These are phyloP conservation scores for Amaranthus tricolor DNA, from an alignment of 179 eudicot genomes.

Conservation along the genomic window DNA sequence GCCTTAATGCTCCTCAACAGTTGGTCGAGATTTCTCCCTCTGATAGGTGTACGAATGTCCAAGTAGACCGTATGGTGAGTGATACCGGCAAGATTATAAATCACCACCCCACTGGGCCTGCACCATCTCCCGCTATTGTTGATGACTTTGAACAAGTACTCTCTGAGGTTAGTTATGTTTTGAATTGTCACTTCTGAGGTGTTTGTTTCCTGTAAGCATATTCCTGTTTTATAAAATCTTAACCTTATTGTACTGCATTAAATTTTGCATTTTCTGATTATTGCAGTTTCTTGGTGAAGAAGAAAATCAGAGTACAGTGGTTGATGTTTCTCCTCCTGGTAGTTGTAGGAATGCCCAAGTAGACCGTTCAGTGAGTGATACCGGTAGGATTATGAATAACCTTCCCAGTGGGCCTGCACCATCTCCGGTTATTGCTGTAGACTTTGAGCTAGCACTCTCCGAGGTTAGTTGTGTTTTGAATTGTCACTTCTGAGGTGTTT, in stretches of 20 bases:
- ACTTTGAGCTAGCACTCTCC: conserved; percentile 29
- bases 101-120: conserved; percentile 28
- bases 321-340: conserved; percentile 22
- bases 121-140: conserved; percentile 27
- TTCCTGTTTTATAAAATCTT: not conserved
- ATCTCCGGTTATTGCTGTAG: conserved; percentile 28
- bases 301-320: conserved; percentile 19
- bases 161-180: conserved; percentile 31
- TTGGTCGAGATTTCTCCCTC: conserved; percentile 20
- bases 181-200: not conserved
- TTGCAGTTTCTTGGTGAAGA: conserved; percentile 34
- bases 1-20: conserved; percentile 25
- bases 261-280: not conserved
- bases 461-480: conserved; percentile 26
- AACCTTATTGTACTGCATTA: too few relatives aligned
- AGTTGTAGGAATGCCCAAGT: conserved; percentile 19
- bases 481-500: not conserved
- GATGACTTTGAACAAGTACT: conserved; percentile 30
- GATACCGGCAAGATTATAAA: conserved; percentile 54
- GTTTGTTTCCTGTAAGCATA: not conserved
- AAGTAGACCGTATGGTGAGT: conserved; percentile 24
- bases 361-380: conserved; percentile 28
- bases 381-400: conserved; percentile 49
- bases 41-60: conserved; percentile 21
- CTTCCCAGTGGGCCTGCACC: conserved; percentile 31